Evolutionary conservation across 139 green algal genomes (phyloP), one percentile per base, ranked within the genome.

Genomic region (Raphidocelis subcapitata): DNA sequence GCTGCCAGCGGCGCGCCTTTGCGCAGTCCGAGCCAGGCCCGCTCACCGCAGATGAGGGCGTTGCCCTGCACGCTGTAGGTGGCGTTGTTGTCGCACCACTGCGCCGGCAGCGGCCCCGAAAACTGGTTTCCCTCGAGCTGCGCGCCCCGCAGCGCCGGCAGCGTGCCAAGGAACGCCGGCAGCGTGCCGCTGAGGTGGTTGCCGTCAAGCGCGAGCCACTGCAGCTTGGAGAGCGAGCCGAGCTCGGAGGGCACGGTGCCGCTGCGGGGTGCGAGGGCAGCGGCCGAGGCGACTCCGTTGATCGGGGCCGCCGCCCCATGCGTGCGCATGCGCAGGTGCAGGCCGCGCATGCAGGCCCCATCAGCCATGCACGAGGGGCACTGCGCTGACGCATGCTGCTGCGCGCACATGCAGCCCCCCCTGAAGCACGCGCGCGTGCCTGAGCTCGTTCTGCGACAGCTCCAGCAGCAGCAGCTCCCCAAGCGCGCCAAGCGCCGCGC

Each of bases 361-460:
- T 49, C 8, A 49, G 8, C 41, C 41, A 49, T 49, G 41, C 41
- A 49, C 12, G 8, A 8, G 41, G 8, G 8, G 41, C 12, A 12
- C 41, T 12, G 41, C 41, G 41, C 41, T 12, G 12, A 49, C 8
- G 12, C 41, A 49, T 49, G 41, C 41, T 20, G 41, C 8, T 49
- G 41, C 41, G 12, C 41, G 41, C 12, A 8, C 41, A 49, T 20
- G 8, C 8, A 12, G 41, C 41, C 41, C 8, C 8, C 41, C 8
- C 41, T 12, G 41, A 8, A 49, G 41, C 41, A 8, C 41, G 8
- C 8, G 8, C 12, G 41, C 41, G 41, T 49, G 41, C 69, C 41
- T 69, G 20, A 83, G 68, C 73, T 51, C n/a, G 46, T 84, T 79
- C 10, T 72, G 12, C 14, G 69, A 73, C 26, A 84, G 62, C 54